These are phyloP conservation scores for Chaetomium globosum DNA, from an alignment of 2,329 filamentous ascomycete genomes.

Conservation along the genomic window DNA sequence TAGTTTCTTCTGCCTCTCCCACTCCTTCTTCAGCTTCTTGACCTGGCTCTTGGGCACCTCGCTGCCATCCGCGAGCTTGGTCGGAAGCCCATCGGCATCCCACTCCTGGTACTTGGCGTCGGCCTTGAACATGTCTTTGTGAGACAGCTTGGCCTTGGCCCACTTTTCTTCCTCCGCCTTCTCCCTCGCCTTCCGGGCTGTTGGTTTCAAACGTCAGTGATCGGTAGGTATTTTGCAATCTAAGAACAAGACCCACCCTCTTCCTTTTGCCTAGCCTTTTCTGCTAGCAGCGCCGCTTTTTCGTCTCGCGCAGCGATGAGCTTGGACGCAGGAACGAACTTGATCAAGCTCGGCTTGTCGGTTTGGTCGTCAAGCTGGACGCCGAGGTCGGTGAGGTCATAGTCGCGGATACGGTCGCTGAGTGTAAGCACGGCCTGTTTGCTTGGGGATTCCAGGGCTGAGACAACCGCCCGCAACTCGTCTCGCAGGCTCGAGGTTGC, in stretches of 20 bases:
- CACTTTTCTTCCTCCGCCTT: conserved; percentile 52
- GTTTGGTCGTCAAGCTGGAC: conserved; percentile 85
- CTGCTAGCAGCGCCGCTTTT: conserved; percentile 62
- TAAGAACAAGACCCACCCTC: conserved; percentile 47
- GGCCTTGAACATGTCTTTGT: conserved; percentile 59
- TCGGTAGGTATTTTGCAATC: background rate
- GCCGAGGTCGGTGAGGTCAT: conserved; percentile 76
- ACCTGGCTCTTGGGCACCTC: conserved; percentile 76
- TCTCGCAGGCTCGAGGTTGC: conserved; percentile 61
- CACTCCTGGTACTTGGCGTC: conserved; percentile 69
- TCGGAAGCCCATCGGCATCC: conserved; percentile 82
- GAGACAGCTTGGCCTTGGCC: conserved; percentile 60
- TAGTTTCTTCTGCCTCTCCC: conserved; percentile 85
- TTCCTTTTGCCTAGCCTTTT: conserved; percentile 60
- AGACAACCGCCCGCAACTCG: conserved; percentile 60
- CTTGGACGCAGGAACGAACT: conserved; percentile 58
- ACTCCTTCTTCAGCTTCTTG: conserved; percentile 87
- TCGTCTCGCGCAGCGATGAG: conserved; percentile 62
- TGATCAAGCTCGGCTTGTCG: conserved; percentile 71
- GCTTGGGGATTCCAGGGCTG: conserved; percentile 57
- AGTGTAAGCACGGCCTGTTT: conserved; percentile 69
- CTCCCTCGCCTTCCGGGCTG: conserved; percentile 50
- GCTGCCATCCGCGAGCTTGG: conserved; percentile 72
- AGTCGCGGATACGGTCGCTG: conserved; percentile 79
- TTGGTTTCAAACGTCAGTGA: conserved; percentile 14